Base-by-base conservation (phyloP, 2,329 filamentous ascomycete genomes). In the Rutstroemia sp. region DNA sequence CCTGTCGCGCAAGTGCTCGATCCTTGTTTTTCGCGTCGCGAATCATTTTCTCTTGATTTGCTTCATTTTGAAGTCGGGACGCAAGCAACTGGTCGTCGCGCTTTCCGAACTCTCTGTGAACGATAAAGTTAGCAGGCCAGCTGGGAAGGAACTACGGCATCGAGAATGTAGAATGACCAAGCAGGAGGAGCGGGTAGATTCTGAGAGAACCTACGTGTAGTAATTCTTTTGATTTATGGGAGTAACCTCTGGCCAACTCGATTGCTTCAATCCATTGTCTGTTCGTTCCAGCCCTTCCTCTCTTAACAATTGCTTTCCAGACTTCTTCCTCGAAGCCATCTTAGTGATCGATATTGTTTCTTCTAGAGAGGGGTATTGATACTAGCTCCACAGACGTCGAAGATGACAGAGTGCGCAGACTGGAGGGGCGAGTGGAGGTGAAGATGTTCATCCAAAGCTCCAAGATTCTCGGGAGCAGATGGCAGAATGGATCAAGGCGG, bases 151-250 rank as follows among this genome's bases (percentile, higher is more conserved):
- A 34, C 30, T 4, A 12, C 14, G 30, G 30, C 30, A 34, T 34
- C 9, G 5, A 10, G 10, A 1, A 4, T 34, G 30, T 4, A 34
- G 30, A 10, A 34, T 10, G 23, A 34, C 10, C 8, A 34, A 34
- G 12, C 9, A 34, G 30, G 12, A 12, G 12, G 10, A 9, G 10
- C 30, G 30, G 4, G 12, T 12, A 5, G 12, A 10, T 34, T 34
- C 12, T 10, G 30, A 3, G 30, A 30, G 12, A 19, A 76, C 84
- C 60, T 79, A 94, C 89, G 92, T 96, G 72, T 96, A 96, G 73
- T 99, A 99, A 73, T 99, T 99, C 77, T 99, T 99, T 73, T 99
- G 94, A 71, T 99, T 99, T 73, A 99, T 99, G 67, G 94, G 89
- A 45, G 83, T 80, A 57, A 96, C 85, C 68, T 94, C 87, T 9